phyloP scores from a whole-genome alignment of 805 yeast species.

The Metahyphopichia silvanorum region DNA sequence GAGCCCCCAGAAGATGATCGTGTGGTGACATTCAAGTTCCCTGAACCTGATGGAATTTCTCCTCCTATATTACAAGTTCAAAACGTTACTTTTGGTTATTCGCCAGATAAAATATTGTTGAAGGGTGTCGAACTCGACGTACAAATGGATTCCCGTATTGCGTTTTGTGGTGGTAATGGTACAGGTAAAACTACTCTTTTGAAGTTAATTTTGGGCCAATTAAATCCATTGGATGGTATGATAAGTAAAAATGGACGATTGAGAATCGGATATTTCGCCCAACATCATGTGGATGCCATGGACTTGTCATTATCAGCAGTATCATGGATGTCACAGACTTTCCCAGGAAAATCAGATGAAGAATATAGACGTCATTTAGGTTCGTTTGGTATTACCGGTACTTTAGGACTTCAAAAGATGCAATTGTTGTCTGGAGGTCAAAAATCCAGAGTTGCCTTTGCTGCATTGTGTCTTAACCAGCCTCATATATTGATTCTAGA shows the following conservation, averaged over 20 bases:
- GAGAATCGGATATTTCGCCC: conserved; percentile 96
- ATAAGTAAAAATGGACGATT: conserved; percentile 80
- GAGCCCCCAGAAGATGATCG: conserved; percentile 96
- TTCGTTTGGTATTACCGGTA: conserved; percentile 94
- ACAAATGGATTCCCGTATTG: conserved; percentile 92
- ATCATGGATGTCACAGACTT: conserved; percentile 85
- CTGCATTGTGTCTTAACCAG: conserved; percentile 82
- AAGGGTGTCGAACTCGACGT: conserved; percentile 83
- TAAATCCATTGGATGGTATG: conserved; percentile 72
- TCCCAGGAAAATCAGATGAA: conserved; percentile 93
- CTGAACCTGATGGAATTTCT: conserved; percentile 89
- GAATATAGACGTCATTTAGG: conserved; percentile 97
- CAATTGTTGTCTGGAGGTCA: conserved; percentile 94
- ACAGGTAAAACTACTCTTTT: conserved; percentile 97
- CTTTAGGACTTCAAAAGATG: conserved; percentile 90
- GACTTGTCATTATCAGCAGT: conserved; percentile 83
- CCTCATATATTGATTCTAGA: conserved; percentile 92
- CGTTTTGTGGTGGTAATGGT: conserved; percentile 98
- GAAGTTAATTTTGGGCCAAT: conserved; percentile 77
- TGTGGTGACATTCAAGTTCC: conserved; percentile 80
- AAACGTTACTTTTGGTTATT: conserved; percentile 84
- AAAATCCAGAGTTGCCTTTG: conserved; percentile 97
- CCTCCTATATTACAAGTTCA: conserved; percentile 92
- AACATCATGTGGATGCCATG: conserved; percentile 98
- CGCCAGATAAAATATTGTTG: conserved; percentile 59